phyloP scores from a whole-genome alignment of 805 yeast species.

The Suhomyces faveliae region DNA sequence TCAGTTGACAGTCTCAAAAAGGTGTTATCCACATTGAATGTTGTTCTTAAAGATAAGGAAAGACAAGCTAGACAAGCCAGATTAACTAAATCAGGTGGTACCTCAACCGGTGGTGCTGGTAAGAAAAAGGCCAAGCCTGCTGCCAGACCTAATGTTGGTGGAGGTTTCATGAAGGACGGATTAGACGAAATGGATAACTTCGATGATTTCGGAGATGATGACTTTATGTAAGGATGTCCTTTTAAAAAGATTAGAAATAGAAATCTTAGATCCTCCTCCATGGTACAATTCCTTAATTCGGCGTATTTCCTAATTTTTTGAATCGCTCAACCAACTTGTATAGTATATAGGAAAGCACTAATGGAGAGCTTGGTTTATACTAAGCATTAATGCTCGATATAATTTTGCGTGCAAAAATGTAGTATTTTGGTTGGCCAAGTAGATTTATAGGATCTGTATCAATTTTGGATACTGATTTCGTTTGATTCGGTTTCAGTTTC shows the following conservation, averaged over 20 bases:
- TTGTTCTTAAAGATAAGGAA: conserved; percentile 79
- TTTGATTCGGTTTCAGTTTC: background rate
- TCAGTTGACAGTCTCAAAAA: conserved; percentile 80
- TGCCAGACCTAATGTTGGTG: conserved; percentile 57
- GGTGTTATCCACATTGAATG: conserved; percentile 80
- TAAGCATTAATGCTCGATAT: background rate
- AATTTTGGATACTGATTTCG: background rate
- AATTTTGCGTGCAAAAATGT: conserved; percentile 2
- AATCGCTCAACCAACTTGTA: conserved; percentile 1
- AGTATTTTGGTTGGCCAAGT: conserved; percentile 3
- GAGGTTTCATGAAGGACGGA: conserved; percentile 60
- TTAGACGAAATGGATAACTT: conserved; percentile 52
- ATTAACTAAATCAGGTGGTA: conserved; percentile 76
- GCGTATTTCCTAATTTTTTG: background rate
- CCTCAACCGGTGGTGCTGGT: conserved; percentile 90
- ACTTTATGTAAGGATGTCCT: conserved; percentile 59
- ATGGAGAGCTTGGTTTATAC: background rate
- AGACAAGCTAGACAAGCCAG: conserved; percentile 88
- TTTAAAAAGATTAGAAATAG: no score
- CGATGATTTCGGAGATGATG: conserved; percentile 74
- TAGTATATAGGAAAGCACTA: conserved; percentile 3
- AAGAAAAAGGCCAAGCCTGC: conserved; percentile 88
- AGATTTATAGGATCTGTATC: conserved; percentile 15
- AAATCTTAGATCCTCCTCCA: no score
- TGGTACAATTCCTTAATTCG: background rate